A percentile compares a stretch with the other conserved stretches of the same genome.
These are phyloP conservation scores for Ceratocystis alfenasii DNA, from an alignment of 2,329 filamentous ascomycete genomes.

Conservation along the genomic window DNA sequence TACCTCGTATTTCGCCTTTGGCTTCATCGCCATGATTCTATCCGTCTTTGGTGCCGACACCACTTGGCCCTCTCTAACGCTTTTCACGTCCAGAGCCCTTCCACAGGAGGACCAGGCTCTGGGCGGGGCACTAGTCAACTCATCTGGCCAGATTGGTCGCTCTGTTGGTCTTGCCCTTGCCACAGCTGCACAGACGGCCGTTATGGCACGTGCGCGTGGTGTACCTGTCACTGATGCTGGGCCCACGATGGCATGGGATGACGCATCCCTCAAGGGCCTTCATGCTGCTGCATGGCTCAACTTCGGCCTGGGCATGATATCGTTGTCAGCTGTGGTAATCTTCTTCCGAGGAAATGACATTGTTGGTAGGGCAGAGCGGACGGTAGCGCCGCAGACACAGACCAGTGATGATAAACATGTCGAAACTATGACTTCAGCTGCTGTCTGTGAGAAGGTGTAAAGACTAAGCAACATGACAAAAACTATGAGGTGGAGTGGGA, in stretches of 20 bases:
- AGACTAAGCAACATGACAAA: background rate
- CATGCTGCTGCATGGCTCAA: conserved; percentile 43
- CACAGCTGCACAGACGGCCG: conserved; percentile 52
- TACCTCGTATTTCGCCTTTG: conserved; percentile 56
- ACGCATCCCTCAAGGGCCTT: conserved; percentile 37
- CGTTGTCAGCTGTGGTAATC: conserved; percentile 35
- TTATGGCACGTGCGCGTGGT: conserved; percentile 40
- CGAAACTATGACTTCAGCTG: background rate
- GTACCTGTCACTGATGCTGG: conserved; percentile 36
- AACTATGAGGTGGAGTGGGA: background rate
- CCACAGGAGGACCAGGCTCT: conserved; percentile 53
- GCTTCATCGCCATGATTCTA: conserved; percentile 53
- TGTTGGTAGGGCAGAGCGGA: conserved; percentile 30
- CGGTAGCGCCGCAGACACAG: background rate
- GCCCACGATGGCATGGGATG: conserved; percentile 34
- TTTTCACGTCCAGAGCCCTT: conserved; percentile 53
- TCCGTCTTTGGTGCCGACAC: conserved; percentile 56
- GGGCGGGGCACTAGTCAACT: conserved; percentile 56
- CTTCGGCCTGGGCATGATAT: conserved; percentile 36
- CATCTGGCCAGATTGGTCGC: conserved; percentile 52
- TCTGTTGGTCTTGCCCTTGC: conserved; percentile 54
- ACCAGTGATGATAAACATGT: conserved; percentile 3
- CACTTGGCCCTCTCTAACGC: conserved; percentile 51
- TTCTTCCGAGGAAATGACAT: conserved; percentile 43
- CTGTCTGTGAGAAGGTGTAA: conserved; percentile 1